Conservation (phyloP, 2,329 filamentous ascomycete genomes). For the Cordyceps tenuipes region DNA sequence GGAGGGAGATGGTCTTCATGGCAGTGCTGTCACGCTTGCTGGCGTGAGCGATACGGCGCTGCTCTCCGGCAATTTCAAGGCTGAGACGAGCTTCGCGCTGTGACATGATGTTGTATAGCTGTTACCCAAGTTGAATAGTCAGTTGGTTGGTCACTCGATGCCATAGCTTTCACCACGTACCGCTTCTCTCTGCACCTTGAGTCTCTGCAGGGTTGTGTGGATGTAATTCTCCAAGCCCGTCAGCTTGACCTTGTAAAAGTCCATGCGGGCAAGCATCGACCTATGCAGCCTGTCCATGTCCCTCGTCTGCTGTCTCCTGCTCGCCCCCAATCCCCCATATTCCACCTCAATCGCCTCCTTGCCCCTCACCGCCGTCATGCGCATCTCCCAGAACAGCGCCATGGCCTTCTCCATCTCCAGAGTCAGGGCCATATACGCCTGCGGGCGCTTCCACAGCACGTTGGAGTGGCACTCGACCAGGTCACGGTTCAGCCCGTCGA, state of each 20-base stretch:
- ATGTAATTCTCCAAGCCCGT: slow-evolving; percentile 56
- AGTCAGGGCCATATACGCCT: slow-evolving; percentile 49
- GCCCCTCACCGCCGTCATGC: slow-evolving; percentile 15
- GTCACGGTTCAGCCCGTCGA: slow-evolving; percentile 53
- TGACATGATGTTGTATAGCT: slow-evolving; percentile 22
- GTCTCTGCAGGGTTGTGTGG: slow-evolving; percentile 50
- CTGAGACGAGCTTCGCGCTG: background rate
- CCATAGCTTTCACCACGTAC: slow-evolving; percentile 32
- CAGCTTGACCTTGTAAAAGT: slow-evolving; percentile 54
- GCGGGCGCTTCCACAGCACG: slow-evolving; percentile 54
- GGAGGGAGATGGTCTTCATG: slow-evolving; percentile 29
- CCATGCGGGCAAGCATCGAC: slow-evolving; percentile 44
- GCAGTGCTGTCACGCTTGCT: background rate
- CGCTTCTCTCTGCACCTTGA: slow-evolving; percentile 53
- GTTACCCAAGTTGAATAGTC: slow-evolving; percentile 39
- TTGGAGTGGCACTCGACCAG: slow-evolving; percentile 56
- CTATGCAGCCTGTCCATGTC: slow-evolving; percentile 39
- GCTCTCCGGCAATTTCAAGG: slow-evolving; percentile 16
- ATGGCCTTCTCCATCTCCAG: slow-evolving; percentile 41
- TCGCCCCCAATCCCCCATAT: slow-evolving; percentile 8
- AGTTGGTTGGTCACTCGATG: background rate
- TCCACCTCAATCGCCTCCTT: slow-evolving; percentile 9
- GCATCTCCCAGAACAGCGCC: slow-evolving; percentile 31
- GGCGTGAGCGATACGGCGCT: slow-evolving; percentile 33
- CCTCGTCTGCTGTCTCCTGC: slow-evolving; percentile 20